Base-by-base conservation (phyloP, 345 rosid genomes). In the Excoecaria agallocha region DNA sequence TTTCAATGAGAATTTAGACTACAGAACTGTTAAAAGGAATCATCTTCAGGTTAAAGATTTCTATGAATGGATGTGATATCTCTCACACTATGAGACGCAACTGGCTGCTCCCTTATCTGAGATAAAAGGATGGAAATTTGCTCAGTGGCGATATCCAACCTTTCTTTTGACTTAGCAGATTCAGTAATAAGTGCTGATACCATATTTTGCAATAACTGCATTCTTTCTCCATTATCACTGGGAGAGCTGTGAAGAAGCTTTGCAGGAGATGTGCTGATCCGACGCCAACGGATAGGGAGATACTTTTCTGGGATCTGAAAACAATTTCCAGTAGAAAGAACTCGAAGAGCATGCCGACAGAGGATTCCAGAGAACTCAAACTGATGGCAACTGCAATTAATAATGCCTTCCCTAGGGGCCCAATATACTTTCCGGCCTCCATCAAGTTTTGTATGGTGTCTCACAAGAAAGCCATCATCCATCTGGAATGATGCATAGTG, bases 361-460 rank as follows among this genome's bases (percentile, higher is more conserved):
- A 94, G 98, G 75, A 89, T 86, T 67, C 98, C 98, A n/a, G 92
- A 94, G 79, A 94, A 89, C 86, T 94, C 97, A 80, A 94, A 94
- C 71, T 82, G 89, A 72, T 94, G 96, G 85, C 98, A 94, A 74
- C 95, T 90, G 86, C 98, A 94, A 80, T 92, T 90, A 83, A 94
- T 82, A 77, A 90, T 85, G 82, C 90, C 97, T 74, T 92, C 98
- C 76, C 84, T 88, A 57, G 92, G 97, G 72, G 79, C 84, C 98
- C 98, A 94, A 73, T 86, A 92, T 12, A 92, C 97, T 84, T 87
- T 94, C 65, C 97, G 83, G 52, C 98, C 98, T 57, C 97, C 98
- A 22, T 92, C 98, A 0, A 86, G 84, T 83, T 94, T 90, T 2
- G 97, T 94, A 82, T 90, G 97, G 83, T 94, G 98, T 81, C 98